Evolutionary conservation across 228 moss, liverwort and hornwort species (phyloP).

Genomic region (Sphagnum fallax): DNA sequence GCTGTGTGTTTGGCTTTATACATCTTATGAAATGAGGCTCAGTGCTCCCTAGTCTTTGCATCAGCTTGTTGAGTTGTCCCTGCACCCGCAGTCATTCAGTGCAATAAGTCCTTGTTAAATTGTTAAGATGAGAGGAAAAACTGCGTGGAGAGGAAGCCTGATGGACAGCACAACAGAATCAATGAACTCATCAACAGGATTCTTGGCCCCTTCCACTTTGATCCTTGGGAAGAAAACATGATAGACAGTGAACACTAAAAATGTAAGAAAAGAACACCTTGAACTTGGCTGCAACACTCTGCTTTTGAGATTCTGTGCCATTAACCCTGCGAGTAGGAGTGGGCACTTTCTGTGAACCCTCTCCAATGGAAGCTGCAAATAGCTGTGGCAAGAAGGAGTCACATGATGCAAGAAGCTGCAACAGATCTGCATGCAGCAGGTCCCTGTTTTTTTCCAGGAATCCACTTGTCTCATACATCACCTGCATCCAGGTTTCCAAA

Average conservation of each 20-base stretch:
- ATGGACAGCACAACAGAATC: background rate
- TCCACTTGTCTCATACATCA: conserved; percentile 50
- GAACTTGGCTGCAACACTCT: conserved; percentile 64
- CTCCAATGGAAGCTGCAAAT: conserved; percentile 50
- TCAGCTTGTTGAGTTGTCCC: conserved; percentile 59
- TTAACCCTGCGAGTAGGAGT: conserved; percentile 42
- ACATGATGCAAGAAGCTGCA: conserved; percentile 49
- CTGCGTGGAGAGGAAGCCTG: background rate
- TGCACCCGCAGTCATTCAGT: conserved; percentile 8
- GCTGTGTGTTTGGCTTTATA: conserved; percentile 55
- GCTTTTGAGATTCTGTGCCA: conserved; percentile 47
- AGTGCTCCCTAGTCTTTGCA: conserved; percentile 60
- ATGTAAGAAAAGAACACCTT: conserved; percentile 18
- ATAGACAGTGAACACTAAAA: no score
- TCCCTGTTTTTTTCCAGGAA: conserved; percentile 65
- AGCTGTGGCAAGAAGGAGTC: conserved; percentile 42
- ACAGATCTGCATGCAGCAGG: conserved; percentile 52
- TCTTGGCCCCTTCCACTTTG: no score
- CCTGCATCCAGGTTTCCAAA: conserved; percentile 20
- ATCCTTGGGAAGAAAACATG: no score
- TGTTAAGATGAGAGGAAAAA: background rate
- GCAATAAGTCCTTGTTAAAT: no score
- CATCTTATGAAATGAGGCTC: conserved; percentile 67
- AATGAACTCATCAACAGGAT: background rate
- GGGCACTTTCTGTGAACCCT: conserved; percentile 37